Evolutionary conservation across 2,329 filamentous ascomycete genomes (phyloP).

Genomic region (Helminthosporium solani): DNA sequence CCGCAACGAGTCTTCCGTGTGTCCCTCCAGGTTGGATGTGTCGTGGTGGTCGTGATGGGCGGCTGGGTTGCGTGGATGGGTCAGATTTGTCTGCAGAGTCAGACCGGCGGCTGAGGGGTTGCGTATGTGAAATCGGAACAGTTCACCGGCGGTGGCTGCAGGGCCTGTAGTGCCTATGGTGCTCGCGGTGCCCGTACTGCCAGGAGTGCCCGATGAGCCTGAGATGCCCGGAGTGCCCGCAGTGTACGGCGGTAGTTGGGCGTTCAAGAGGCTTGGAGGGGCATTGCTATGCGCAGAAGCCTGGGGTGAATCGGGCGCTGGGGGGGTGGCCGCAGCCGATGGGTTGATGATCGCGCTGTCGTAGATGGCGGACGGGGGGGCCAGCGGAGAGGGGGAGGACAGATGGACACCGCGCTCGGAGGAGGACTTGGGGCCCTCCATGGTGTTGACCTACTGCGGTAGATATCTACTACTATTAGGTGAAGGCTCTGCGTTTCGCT

Average conservation of each 20-base stretch:
- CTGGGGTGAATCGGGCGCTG: conserved; percentile 10
- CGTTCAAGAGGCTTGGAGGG: conserved; percentile 24
- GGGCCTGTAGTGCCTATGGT: too few species aligned
- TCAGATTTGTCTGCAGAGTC: conserved; percentile 30
- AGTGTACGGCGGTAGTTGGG: conserved; percentile 24
- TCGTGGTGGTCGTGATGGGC: conserved; percentile 18
- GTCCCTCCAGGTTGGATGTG: conserved; percentile 37
- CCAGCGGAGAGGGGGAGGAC: conserved; percentile 5
- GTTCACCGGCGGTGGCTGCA: too few species aligned
- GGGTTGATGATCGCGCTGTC: conserved; percentile 1
- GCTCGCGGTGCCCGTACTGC: too few species aligned
- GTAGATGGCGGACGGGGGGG: conserved; percentile 15
- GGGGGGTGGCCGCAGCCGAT: conserved; percentile 6
- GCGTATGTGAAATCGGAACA: conserved; percentile 33
- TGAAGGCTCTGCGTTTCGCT: conserved; percentile 23
- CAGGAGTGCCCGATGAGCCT: too few species aligned
- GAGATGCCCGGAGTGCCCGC: too few species aligned
- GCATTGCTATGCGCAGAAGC: conserved; percentile 20
- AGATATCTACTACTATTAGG: too few species aligned
- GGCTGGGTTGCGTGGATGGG: conserved; percentile 11
- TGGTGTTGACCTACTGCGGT: conserved; percentile 25
- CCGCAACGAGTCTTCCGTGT: conserved; percentile 27
- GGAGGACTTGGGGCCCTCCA: conserved; percentile 32
- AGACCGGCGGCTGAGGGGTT: conserved; percentile 32
- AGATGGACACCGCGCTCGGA: conserved; percentile 17